Evolutionary conservation across 176 grass and related monocot genomes (phyloP), one percentile per base, ranked within the genome.

Genomic region (Aegilops speltoides): DNA sequence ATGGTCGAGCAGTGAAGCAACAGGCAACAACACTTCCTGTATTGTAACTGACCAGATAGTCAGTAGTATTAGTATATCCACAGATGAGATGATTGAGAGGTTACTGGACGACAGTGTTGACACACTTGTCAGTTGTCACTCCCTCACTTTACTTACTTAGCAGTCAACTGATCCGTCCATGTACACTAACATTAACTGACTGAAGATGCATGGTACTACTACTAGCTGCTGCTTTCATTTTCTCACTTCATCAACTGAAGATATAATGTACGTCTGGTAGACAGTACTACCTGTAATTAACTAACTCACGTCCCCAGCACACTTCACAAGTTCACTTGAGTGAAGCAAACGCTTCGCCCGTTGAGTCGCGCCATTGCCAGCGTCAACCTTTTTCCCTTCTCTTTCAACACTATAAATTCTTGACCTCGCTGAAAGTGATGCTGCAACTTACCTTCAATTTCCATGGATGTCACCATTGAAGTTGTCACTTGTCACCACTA

Each of bases 31-130:
- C 34, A 62, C 7, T 28, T 11, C 26, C 5, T 75, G 36, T 11
- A 41, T 13, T 64, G 29, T 29, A 77, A 86, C 22, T 31, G 34
- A 22, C 12, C 41, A 23, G 36, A 45, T 12, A 12, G 41, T 43
- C 10, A 45, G 43, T 36, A 36, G 34, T 12, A 45, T 60, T 37
- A 37, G 36, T 13, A 14, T 61, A 38, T 73, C 29, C 31, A 10
- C 2, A 4, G n/a, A 80, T 85, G 66, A 4, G 31, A 80, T 85
- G 66, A 81, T 85, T 68, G 32, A 80, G 60, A 34, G 46, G 57
- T 82, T 64, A 78, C 67, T 80, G 68, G 3, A 40, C 37, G 31
- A 19, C 31, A 29, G 13, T n/a, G 28, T 10, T 16, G 74, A 54
- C 66, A 8, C 75, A 54, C 66, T 32, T 31, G 54, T 80, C 75